A percentile compares a stretch with the other conserved stretches of the same genome.
Evolutionary conservation across 768 basidiomycete genomes (phyloP).

Genomic region (Pleurotus cornucopiae): DNA sequence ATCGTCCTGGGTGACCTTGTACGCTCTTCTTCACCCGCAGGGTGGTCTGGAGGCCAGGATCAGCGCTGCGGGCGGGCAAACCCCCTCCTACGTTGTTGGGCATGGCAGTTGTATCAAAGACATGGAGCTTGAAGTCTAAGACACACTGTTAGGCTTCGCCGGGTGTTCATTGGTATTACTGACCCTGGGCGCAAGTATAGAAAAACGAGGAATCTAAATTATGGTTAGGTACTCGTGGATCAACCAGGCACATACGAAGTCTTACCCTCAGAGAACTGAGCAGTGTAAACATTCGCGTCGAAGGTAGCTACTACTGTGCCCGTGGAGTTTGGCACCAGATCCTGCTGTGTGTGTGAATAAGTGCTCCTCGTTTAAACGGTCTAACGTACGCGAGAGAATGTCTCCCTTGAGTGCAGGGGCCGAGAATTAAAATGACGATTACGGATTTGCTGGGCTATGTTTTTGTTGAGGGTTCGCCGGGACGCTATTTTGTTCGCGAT

Average conservation of each 20-base stretch:
- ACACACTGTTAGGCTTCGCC: background rate
- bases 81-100: conserved; percentile 18
- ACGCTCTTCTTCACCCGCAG: conserved; percentile 60
- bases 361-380: background rate
- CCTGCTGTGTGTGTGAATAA: conserved; percentile 33
- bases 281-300: conserved; percentile 74
- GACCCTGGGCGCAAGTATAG: conserved; percentile 88
- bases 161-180: background rate
- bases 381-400: conserved; percentile 46
- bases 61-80: conserved; percentile 9
- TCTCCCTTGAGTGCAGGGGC: conserved; percentile 41
- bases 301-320: conserved; percentile 79
- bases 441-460: conserved; percentile 45
- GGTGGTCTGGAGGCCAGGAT: conserved; percentile 32
- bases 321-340: conserved; percentile 71
- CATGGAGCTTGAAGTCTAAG: conserved; percentile 81
- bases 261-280: conserved; percentile 75
- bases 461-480: conserved; percentile 33
- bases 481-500: conserved; percentile 46
- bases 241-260: background rate
- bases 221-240: background rate
- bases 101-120: conserved; percentile 74
- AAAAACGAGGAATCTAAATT: conserved; percentile 79
- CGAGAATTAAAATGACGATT: conserved; percentile 33
- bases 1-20: conserved; percentile 69